Evolutionary conservation across 2,329 filamentous ascomycete genomes (phyloP).

Genomic region (Scleromitrula shiraiana): DNA sequence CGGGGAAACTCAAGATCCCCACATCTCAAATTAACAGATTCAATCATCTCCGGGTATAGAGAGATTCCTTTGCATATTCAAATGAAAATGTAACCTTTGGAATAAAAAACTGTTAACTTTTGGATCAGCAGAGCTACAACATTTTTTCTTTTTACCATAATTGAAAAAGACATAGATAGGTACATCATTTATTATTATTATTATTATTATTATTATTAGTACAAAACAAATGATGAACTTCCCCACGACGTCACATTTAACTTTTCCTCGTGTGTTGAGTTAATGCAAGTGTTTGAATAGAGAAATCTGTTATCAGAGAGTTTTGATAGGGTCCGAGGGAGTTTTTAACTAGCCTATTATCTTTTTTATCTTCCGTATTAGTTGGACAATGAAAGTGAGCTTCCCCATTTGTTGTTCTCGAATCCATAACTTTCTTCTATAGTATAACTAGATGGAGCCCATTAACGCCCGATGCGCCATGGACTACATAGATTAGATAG

Average conservation of each 20-base stretch:
- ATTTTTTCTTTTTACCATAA: too few relatives aligned
- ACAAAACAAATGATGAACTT: constrained; percentile 1
- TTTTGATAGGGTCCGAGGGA: constrained; percentile 9
- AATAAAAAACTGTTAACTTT: background rate
- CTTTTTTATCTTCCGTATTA: too few relatives aligned
- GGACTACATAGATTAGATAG: too few relatives aligned
- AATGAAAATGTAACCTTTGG: background rate
- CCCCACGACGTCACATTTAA: constrained; percentile 5
- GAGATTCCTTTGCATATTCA: background rate
- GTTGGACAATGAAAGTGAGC: background rate
- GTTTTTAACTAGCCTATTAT: too few relatives aligned
- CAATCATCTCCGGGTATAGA: background rate
- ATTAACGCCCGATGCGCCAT: background rate
- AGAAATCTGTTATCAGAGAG: constrained; percentile 4
- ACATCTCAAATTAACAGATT: background rate
- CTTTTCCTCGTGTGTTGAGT: background rate
- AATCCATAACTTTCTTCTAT: background rate
- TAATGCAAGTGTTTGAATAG: constrained; percentile 7
- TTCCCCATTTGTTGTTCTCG: background rate
- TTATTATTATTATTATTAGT: too few relatives aligned
- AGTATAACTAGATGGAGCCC: background rate
- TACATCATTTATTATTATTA: too few relatives aligned
- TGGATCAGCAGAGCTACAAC: constrained; percentile 7
- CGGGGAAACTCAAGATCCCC: constrained; percentile 4
- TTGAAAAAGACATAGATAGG: too few relatives aligned